Evolutionary conservation across 2,329 filamentous ascomycete species (phyloP).

Genomic region (Mycogone perniciosa): DNA sequence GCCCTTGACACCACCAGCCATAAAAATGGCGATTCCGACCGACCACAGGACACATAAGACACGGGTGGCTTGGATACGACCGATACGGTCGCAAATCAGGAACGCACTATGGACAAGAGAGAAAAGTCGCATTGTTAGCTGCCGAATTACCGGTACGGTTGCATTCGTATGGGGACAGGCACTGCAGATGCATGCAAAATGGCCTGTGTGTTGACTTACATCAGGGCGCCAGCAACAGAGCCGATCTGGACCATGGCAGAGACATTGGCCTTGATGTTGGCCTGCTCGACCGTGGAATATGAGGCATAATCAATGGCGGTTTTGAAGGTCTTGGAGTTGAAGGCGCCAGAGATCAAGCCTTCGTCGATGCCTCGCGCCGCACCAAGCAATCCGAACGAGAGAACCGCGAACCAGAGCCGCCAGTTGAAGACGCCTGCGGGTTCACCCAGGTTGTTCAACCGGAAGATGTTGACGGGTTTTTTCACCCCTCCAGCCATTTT

Average conservation of each 20-base stretch:
- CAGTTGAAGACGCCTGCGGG: slow-evolving; percentile 69
- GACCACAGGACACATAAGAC: slow-evolving; percentile 53
- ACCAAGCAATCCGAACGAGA: slow-evolving; percentile 69
- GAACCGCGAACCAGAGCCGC: slow-evolving; percentile 69
- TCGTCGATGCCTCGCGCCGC: slow-evolving; percentile 76
- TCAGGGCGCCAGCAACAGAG: slow-evolving; percentile 63
- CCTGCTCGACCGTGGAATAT: slow-evolving; percentile 47
- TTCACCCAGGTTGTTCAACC: slow-evolving; percentile 55
- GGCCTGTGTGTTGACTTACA: slow-evolving; percentile 27
- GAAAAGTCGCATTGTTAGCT: slow-evolving; percentile 2
- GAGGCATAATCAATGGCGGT: slow-evolving; percentile 49
- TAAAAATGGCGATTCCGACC: slow-evolving; percentile 52
- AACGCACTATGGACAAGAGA: slow-evolving; percentile 41
- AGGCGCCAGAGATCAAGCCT: slow-evolving; percentile 67
- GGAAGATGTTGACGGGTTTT: slow-evolving; percentile 58
- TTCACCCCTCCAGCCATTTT: slow-evolving; percentile 47
- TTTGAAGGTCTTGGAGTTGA: slow-evolving; percentile 61
- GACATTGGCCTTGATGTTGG: slow-evolving; percentile 69
- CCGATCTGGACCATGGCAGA: slow-evolving; percentile 78
- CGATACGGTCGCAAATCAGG: slow-evolving; percentile 52
- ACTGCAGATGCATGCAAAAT: neutral
- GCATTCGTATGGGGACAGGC: slow-evolving; percentile 2
- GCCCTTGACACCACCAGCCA: slow-evolving; percentile 45
- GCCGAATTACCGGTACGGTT: neutral
- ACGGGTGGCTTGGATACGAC: slow-evolving; percentile 57